These are phyloP conservation scores for Raphanus raphanistrum DNA, from an alignment of 345 rosid genomes.

Conservation along the genomic window DNA sequence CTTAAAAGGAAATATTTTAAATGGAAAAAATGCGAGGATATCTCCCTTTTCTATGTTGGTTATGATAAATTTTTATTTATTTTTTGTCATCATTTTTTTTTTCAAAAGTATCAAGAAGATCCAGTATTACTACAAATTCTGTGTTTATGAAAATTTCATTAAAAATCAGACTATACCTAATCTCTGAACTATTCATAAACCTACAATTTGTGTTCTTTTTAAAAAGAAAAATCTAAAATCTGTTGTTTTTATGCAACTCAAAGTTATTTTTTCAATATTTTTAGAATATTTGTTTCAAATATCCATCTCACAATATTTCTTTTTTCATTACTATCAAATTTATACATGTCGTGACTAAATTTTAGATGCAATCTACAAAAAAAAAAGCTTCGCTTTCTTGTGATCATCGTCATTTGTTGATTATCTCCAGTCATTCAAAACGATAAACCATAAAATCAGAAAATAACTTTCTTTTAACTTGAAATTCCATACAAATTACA, in stretches of 20 bases:
- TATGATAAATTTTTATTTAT: not conserved
- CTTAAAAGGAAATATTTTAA: not conserved
- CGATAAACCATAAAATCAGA: not conserved
- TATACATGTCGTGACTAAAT: conserved; percentile 17
- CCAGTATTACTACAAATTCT: not conserved
- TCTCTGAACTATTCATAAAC: not conserved
- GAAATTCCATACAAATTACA: conserved; percentile 13
- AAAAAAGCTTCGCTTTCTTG: not conserved
- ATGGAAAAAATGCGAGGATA: conserved; percentile 8
- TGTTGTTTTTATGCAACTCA: not conserved
- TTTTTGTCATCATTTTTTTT: not conserved
- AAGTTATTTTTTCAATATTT: not conserved
- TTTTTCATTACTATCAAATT: not conserved
- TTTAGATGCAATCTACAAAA: conserved; percentile 4
- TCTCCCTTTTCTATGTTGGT: not conserved
- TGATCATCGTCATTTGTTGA: conserved; percentile 15
- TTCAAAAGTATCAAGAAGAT: not conserved
- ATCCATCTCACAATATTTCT: not conserved
- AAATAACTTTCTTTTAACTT: not conserved
- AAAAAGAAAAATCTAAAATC: not conserved
- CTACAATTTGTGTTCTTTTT: not conserved
- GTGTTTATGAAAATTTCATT: not conserved
- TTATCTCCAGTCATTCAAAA: conserved; percentile 21
- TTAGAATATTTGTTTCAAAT: not conserved
- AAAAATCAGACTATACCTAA: not conserved